Evolutionary conservation across 352 stramenopile genomes (phyloP).

Genomic region (Blastocystis sp.): DNA sequence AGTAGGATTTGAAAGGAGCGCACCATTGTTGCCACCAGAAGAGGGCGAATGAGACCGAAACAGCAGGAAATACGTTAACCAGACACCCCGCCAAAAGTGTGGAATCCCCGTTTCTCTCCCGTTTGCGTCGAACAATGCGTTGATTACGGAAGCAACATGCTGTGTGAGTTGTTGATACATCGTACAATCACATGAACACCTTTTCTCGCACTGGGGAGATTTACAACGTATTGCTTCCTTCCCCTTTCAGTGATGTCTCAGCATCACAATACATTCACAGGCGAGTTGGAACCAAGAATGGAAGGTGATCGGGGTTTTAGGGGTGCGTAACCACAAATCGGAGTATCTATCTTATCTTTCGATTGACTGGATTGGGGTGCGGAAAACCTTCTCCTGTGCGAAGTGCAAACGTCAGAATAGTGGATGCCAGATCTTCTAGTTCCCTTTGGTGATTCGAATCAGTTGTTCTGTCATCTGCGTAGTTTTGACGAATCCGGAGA

Average conservation of each 20-base stretch:
- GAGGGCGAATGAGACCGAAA: background rate
- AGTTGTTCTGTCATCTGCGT: background rate
- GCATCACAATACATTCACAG: too few species aligned
- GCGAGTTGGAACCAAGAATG: background rate
- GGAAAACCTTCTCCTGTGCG: background rate
- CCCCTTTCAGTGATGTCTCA: too few species aligned
- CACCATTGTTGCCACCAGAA: background rate
- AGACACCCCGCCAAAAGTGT: background rate
- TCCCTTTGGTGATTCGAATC: conserved; percentile 49
- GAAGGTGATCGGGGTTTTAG: conserved; percentile 55
- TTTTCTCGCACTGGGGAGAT: too few species aligned
- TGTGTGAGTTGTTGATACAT: too few species aligned
- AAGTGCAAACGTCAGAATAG: background rate
- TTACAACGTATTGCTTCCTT: too few species aligned
- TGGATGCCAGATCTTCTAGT: conserved; percentile 52
- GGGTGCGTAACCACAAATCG: conserved; percentile 38
- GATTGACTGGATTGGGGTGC: background rate
- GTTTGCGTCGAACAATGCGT: background rate
- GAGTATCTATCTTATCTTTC: conserved; percentile 6
- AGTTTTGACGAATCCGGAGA: conserved; percentile 40
- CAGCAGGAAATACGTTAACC: background rate
- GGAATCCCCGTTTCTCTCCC: background rate
- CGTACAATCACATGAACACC: too few species aligned
- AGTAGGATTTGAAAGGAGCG: background rate
- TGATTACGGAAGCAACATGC: too few species aligned